A percentile compares a stretch with the other conserved stretches of the same genome.
Evolutionary conservation across 176 grass and related monocot species (phyloP).

Genomic region (Zizania latifolia): DNA sequence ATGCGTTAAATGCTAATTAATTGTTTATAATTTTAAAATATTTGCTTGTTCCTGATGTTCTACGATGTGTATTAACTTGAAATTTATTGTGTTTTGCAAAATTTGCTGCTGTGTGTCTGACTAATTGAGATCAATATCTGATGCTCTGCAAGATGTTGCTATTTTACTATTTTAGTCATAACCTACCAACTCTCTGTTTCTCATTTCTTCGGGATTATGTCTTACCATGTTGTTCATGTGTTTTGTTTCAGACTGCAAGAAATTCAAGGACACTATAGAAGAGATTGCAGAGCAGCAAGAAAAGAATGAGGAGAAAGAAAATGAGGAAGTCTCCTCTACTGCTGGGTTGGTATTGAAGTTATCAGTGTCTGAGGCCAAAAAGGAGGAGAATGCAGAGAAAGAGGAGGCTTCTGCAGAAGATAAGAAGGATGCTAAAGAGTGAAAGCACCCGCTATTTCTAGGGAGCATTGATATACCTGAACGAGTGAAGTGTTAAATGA

Average conservation of each 20-base stretch:
- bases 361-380: slow-evolving; percentile 17
- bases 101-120: neutral
- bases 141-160: neutral
- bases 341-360: slow-evolving; percentile 49
- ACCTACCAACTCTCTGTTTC: neutral
- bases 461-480: slow-evolving; percentile 3
- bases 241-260: slow-evolving; percentile 57
- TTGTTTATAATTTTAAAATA: neutral
- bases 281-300: slow-evolving; percentile 45
- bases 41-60: neutral
- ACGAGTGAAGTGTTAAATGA: neutral
- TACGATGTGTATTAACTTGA: neutral
- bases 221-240: neutral
- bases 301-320: slow-evolving; percentile 37
- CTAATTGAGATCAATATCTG: neutral
- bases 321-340: slow-evolving; percentile 34
- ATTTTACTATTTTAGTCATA: neutral
- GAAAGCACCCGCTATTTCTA: neutral
- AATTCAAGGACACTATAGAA: slow-evolving; percentile 57
- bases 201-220: neutral
- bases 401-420: slow-evolving; percentile 20
- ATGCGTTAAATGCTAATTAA: neutral
- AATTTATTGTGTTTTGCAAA: neutral
- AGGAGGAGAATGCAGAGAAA: slow-evolving; percentile 22
- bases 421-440: slow-evolving; percentile 35